Percentiles rank a stretch among this genome's conserved stretches.
Evolutionary conservation across 805 yeast genomes (phyloP).

Genomic region (Starmerella cellae): DNA sequence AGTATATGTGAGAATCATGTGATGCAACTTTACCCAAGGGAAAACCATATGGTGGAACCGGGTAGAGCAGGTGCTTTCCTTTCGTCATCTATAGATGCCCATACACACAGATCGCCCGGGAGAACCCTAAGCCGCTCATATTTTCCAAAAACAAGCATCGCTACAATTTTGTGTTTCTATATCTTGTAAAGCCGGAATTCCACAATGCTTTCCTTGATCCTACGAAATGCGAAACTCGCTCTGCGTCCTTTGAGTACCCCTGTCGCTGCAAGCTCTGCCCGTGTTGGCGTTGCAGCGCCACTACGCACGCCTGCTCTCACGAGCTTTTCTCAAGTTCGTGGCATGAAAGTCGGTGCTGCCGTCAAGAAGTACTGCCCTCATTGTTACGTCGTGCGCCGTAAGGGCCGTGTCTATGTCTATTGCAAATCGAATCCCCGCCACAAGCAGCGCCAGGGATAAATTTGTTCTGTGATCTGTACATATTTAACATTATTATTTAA

Average conservation of each 20-base stretch:
- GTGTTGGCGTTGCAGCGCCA: background rate
- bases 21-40: too few species aligned
- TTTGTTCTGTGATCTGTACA: constrained; percentile 7
- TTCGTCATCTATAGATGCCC: too few species aligned
- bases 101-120: too few species aligned
- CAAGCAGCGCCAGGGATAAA: constrained; percentile 65
- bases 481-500: background rate
- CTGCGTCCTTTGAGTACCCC: background rate
- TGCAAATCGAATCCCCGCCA: constrained; percentile 90
- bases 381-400: constrained; percentile 86
- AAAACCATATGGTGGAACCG: too few species aligned
- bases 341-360: constrained; percentile 83
- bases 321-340: constrained; percentile 32
- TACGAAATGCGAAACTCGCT: constrained; percentile 3
- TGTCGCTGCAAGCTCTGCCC: background rate
- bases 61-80: too few species aligned
- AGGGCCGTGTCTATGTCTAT: constrained; percentile 84
- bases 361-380: constrained; percentile 88
- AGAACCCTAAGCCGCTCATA: too few species aligned
- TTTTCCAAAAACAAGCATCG: too few species aligned
- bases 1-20: too few species aligned
- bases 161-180: too few species aligned
- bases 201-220: constrained; percentile 6
- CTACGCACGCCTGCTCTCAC: background rate
- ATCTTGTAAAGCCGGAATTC: too few species aligned